phyloP scores from a whole-genome alignment of 352 stramenopile species.

The Phytophthora uliginosa region DNA sequence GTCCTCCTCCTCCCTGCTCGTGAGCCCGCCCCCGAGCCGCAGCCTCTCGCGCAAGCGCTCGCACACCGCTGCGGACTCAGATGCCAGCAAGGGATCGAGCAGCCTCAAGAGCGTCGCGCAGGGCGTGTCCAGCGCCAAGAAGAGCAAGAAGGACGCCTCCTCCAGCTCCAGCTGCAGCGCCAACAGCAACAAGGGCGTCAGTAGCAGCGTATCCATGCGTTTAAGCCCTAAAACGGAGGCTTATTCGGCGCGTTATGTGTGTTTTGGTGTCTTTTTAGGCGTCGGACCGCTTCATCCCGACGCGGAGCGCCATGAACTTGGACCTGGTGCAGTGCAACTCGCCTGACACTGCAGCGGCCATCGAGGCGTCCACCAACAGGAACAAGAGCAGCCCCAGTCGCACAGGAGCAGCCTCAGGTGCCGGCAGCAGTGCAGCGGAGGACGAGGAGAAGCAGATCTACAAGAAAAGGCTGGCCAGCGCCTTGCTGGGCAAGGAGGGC shows the following conservation, averaged over 20 bases:
- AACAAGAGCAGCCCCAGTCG: conserved; percentile 37
- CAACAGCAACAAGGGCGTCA: conserved; percentile 39
- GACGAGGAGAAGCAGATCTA: conserved; percentile 86
- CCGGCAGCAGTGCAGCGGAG: conserved; percentile 38
- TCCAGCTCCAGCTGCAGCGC: conserved; percentile 16
- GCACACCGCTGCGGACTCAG: conserved; percentile 33
- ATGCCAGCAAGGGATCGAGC: conserved; percentile 28
- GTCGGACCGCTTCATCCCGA: conserved; percentile 88
- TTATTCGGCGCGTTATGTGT: conserved; percentile 22
- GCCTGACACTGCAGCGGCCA: conserved; percentile 58
- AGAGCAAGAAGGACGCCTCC: conserved; percentile 36
- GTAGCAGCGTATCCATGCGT: not conserved
- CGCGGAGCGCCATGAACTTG: conserved; percentile 89
- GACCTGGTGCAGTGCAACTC: conserved; percentile 81
- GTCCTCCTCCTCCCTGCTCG: conserved; percentile 22
- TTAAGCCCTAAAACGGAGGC: not conserved
- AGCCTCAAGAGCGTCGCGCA: conserved; percentile 18
- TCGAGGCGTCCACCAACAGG: conserved; percentile 42
- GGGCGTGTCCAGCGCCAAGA: conserved; percentile 42
- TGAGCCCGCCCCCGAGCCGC: conserved; percentile 24
- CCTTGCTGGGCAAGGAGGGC: conserved; percentile 81
- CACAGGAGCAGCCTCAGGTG: conserved; percentile 14
- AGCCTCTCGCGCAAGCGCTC: conserved; percentile 35
- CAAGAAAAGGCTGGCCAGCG: conserved; percentile 84
- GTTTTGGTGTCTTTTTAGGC: conserved; percentile 33